Base-by-base conservation (phyloP, 2,329 filamentous ascomycete genomes). In the Phoma sp. region DNA sequence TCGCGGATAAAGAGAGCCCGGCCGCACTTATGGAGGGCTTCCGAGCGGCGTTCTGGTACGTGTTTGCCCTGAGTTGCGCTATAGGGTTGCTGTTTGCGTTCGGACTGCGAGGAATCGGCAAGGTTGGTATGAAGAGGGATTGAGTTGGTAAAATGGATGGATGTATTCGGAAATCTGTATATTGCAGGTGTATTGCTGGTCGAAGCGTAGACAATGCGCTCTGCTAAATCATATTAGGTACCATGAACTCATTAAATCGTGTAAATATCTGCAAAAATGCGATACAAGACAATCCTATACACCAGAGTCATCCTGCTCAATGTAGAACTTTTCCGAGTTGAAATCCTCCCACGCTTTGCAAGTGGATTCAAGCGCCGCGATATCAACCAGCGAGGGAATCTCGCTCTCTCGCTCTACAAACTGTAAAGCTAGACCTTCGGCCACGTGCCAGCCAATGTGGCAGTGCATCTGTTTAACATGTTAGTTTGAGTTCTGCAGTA, bases 341-440 rank as follows among this genome's bases (percentile, higher is more conserved):
- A 40, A 55, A 4, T 45, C 24, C 6, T 45, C 41, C 40, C 51
- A 50, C 6, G 40, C 35, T 3, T 27, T 36, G 19, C 45, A 55
- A 9, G 51, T 55, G 3, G 40, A 50, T 15, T 50, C 10, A 0
- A 55, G 21, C 19, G 44, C 40, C 8, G 33, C 22, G 6, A 31
- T 32, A 17, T 55, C 21, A 1, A 55, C 2, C 9, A 50, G 17
- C 2, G 52, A 40, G 25, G 39, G 0, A 6, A 51, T 46, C n/a
- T 39, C 60, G 45, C 66, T 63, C 51, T 78, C 75, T 24, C 67
- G 58, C 63, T 81, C 83, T 1, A 84, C 58, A 63, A 84, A 83
- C 62, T 84, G 80, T 15, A 83, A 73, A 2, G 76, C 78, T 19
- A 88, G 75, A 27, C 85, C 85, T 76, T 84, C 83, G 66, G 80